Evolutionary conservation across 257 asterid species (phyloP).

Genomic region (Solanum virginianum): DNA sequence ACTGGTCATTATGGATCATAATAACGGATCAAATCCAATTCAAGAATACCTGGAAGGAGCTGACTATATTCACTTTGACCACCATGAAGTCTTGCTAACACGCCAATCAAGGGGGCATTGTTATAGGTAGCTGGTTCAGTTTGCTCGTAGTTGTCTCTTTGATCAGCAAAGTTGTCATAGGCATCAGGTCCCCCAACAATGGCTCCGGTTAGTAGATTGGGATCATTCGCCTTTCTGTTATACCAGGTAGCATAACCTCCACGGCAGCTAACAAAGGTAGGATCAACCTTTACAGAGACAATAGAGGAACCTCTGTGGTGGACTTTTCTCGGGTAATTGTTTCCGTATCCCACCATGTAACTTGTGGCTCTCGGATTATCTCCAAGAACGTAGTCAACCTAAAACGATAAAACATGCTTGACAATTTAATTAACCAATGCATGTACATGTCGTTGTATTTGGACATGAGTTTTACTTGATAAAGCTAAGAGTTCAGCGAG

Average conservation of each 20-base stretch:
- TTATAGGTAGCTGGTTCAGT: slow-evolving; percentile 98
- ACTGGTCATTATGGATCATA: background rate
- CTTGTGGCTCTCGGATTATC: slow-evolving; percentile 98
- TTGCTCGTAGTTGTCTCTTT: slow-evolving; percentile 91
- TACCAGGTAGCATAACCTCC: slow-evolving; percentile 98
- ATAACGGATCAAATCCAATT: background rate
- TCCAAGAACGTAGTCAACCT: slow-evolving; percentile 96
- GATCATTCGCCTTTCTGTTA: slow-evolving; percentile 66
- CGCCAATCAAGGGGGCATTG: slow-evolving; percentile 79
- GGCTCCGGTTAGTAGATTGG: slow-evolving; percentile 84
- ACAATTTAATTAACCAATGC: background rate
- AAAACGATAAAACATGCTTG: background rate
- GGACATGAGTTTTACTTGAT: background rate
- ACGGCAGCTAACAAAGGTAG: slow-evolving; percentile 70
- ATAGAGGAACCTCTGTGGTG: slow-evolving; percentile 96
- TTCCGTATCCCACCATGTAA: slow-evolving; percentile 97
- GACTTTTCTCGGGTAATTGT: slow-evolving; percentile 75
- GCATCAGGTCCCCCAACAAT: slow-evolving; percentile 98
- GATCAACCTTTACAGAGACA: slow-evolving; percentile 67
- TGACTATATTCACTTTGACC: slow-evolving; percentile 67
- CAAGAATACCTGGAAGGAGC: slow-evolving; percentile 64
- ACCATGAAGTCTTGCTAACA: slow-evolving; percentile 67
- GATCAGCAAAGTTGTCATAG: slow-evolving; percentile 88
- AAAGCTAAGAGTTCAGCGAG: background rate
- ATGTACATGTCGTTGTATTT: background rate